Percentiles rank a stretch among this genome's conserved stretches.
Evolutionary conservation across 805 yeast species (phyloP).

Genomic region (Candida nonsorbophila): DNA sequence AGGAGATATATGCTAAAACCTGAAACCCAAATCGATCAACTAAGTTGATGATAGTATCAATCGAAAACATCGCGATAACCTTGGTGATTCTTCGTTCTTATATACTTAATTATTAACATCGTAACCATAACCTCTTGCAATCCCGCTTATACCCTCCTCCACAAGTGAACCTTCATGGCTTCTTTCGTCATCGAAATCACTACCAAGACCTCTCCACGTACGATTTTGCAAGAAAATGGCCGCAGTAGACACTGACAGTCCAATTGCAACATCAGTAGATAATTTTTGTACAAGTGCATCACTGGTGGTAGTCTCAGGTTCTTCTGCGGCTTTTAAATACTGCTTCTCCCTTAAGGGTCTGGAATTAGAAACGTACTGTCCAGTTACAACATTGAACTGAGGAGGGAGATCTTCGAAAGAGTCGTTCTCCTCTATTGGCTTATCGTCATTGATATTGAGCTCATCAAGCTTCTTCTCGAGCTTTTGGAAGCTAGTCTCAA

Average conservation of each 20-base stretch:
- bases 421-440: slow-evolving; percentile 16
- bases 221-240: slow-evolving; percentile 70
- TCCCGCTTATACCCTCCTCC: slow-evolving; percentile 80
- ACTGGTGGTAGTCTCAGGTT: slow-evolving; percentile 9
- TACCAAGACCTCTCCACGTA: slow-evolving; percentile 87
- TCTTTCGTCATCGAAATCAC: slow-evolving; percentile 55
- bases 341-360: slow-evolving; percentile 67
- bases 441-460: slow-evolving; percentile 18
- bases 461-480: slow-evolving; percentile 38
- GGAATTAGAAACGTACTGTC: slow-evolving; percentile 61
- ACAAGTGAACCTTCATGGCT: slow-evolving; percentile 67
- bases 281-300: slow-evolving; percentile 50
- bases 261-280: slow-evolving; percentile 56
- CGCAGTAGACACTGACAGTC: slow-evolving; percentile 83
- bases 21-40: too few species aligned
- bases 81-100: not conserved
- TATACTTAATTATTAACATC: slow-evolving; percentile 12
- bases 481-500: slow-evolving; percentile 76
- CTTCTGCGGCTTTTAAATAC: slow-evolving; percentile 47
- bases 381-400: slow-evolving; percentile 84
- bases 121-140: slow-evolving; percentile 78
- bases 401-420: slow-evolving; percentile 48
- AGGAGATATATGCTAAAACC: too few species aligned
- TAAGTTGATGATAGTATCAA: not conserved
- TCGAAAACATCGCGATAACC: not conserved